These are phyloP conservation scores for Populus tomentosa DNA, from an alignment of 441 rosid species.

Conservation along the genomic window DNA sequence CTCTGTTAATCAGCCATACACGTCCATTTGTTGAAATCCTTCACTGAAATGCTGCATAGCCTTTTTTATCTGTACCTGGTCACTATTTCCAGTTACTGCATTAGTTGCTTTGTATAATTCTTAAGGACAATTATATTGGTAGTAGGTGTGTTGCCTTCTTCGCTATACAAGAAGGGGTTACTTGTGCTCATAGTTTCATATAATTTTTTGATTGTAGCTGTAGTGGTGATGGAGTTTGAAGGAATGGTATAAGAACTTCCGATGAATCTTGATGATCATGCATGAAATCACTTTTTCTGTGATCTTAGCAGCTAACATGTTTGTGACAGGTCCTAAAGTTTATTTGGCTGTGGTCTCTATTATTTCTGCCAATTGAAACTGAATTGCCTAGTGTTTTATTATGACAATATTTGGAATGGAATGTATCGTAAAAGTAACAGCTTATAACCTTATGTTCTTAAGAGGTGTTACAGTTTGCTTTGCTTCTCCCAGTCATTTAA, in stretches of 20 bases:
- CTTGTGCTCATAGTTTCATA: neutral
- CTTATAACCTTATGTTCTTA: neutral
- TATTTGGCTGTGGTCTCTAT: neutral
- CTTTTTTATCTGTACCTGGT: neutral
- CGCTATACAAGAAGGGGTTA: neutral
- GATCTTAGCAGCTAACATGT: neutral
- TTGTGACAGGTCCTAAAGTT: neutral
- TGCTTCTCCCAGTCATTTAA: constrained; percentile 2
- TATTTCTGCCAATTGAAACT: neutral
- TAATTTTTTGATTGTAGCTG: neutral
- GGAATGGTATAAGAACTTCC: neutral
- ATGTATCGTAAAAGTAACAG: neutral
- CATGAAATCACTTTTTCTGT: neutral
- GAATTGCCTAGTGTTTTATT: neutral
- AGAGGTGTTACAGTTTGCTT: neutral
- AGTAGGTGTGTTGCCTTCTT: neutral
- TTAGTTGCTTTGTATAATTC: neutral
- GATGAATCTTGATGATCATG: neutral
- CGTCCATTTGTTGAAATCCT: neutral
- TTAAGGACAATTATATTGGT: neutral
- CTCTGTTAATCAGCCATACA: neutral
- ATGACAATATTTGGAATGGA: neutral
- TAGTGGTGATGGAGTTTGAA: neutral
- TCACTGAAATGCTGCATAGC: neutral
- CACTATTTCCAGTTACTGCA: neutral